phyloP scores from a whole-genome alignment of 805 yeast genomes.

The Candida tibetensis region DNA sequence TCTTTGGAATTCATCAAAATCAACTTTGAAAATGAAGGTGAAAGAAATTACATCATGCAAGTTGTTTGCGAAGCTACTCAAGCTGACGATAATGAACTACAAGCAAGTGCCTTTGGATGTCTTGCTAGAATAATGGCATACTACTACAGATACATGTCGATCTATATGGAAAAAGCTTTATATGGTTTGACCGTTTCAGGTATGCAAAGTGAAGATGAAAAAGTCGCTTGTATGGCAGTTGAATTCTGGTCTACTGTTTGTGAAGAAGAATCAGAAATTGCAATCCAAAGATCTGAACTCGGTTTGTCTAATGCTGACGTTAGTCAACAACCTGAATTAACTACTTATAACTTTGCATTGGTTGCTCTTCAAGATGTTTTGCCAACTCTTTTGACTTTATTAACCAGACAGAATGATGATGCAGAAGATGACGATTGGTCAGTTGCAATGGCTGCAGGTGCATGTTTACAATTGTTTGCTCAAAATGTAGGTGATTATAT shows the following conservation, averaged over 20 bases:
- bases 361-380: conserved; percentile 81
- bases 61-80: conserved; percentile 99
- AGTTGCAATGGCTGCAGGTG: conserved; percentile 98
- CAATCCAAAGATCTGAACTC: conserved; percentile 61
- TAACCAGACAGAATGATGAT: conserved; percentile 88
- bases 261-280: conserved; percentile 89
- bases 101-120: conserved; percentile 95
- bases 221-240: conserved; percentile 96
- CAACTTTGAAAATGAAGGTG: conserved; percentile 91
- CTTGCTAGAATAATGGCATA: conserved; percentile 86
- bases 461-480: conserved; percentile 91
- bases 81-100: conserved; percentile 73
- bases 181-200: conserved; percentile 88
- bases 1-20: conserved; percentile 85
- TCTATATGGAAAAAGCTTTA: conserved; percentile 96
- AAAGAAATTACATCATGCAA: conserved; percentile 96
- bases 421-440: conserved; percentile 97
- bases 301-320: conserved; percentile 39
- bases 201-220: conserved; percentile 80
- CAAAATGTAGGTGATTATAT: conserved; percentile 85
- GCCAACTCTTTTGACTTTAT: conserved; percentile 76
- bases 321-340: conserved; percentile 40
- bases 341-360: conserved; percentile 76
- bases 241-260: conserved; percentile 99
- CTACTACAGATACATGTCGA: conserved; percentile 85